Evolutionary conservation across 257 asterid species (phyloP).

Genomic region (Solanum tacnaense): DNA sequence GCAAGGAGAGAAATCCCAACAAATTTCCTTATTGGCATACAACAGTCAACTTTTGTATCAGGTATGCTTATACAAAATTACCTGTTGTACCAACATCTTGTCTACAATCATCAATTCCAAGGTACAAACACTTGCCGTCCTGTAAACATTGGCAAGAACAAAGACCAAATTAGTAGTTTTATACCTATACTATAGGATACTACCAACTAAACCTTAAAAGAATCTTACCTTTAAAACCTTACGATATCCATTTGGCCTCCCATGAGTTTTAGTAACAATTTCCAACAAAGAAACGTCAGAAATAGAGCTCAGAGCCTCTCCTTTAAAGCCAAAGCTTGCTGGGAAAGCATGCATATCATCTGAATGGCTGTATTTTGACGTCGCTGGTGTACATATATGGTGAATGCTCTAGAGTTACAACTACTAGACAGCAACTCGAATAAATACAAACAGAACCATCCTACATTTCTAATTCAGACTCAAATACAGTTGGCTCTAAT

Average conservation of each 20-base stretch:
- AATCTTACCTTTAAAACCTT: not conserved
- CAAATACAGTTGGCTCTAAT: not conserved
- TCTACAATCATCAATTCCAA: conserved; percentile 69
- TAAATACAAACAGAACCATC: not conserved
- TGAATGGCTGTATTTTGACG: conserved; percentile 41
- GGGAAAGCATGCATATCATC: not conserved
- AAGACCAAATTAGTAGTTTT: not conserved
- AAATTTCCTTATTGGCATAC: not conserved
- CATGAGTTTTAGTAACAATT: not conserved
- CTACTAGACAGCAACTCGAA: not conserved
- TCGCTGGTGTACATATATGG: conserved; percentile 33
- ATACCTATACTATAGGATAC: not conserved
- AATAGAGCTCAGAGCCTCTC: not conserved
- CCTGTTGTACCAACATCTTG: conserved; percentile 89
- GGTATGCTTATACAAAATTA: conserved; percentile 4
- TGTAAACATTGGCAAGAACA: conserved; percentile 19
- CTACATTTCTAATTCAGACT: not conserved
- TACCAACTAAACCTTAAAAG: not conserved
- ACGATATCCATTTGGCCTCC: not conserved
- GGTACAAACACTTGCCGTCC: conserved; percentile 65
- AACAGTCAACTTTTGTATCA: not conserved
- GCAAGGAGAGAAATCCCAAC: conserved; percentile 7
- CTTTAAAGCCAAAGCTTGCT: not conserved
- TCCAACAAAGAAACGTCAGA: not conserved
- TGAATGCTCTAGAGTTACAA: not conserved